Evolutionary conservation across 345 rosid species (phyloP).

Genomic region (Cochlearia excelsa): DNA sequence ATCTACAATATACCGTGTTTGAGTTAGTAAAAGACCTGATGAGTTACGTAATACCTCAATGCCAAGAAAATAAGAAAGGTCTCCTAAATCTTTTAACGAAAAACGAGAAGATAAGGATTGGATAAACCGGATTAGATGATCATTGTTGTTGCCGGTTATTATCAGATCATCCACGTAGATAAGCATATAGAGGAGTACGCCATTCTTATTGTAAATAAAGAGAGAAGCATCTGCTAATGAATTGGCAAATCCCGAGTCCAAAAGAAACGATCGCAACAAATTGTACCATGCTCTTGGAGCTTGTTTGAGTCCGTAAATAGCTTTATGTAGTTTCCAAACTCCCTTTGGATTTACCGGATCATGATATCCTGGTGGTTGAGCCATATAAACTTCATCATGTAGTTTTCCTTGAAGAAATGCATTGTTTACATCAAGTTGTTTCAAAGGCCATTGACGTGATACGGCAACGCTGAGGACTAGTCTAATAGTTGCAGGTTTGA

Average conservation of each 20-base stretch:
- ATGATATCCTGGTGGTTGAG: background rate
- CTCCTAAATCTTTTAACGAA: background rate
- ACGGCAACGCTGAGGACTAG: background rate
- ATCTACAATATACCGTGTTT: background rate
- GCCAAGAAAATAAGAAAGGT: too few relatives aligned
- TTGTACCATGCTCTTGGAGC: background rate
- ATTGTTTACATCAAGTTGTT: background rate
- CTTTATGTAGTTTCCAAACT: background rate
- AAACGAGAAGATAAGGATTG: background rate
- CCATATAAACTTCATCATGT: background rate
- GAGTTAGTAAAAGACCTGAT: background rate
- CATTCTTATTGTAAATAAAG: background rate
- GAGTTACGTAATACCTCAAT: background rate
- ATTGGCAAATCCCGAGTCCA: background rate
- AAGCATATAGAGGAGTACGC: background rate
- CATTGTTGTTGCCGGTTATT: too few relatives aligned
- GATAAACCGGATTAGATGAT: too few relatives aligned
- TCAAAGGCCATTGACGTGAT: background rate
- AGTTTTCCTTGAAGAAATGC: background rate
- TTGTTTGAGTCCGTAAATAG: background rate
- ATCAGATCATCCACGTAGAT: background rate
- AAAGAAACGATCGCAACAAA: background rate
- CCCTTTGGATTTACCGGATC: background rate
- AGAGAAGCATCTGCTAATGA: background rate
- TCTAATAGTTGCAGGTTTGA: background rate